Evolutionary conservation across 495 filamentous ascomycete genomes (phyloP), one percentile per base, ranked within the genome.

Genomic region (Articulospora tetracladia): DNA sequence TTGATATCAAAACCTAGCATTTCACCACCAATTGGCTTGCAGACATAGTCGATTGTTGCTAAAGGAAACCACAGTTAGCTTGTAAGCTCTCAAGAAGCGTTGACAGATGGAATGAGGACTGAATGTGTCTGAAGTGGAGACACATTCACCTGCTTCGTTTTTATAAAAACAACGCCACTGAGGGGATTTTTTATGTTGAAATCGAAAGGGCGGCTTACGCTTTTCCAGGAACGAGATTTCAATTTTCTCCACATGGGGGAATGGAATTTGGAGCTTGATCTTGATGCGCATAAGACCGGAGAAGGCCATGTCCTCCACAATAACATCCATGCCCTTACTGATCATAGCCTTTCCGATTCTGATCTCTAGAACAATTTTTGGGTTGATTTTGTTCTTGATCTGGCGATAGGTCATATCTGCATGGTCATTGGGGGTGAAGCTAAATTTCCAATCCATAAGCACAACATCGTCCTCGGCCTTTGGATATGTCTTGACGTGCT

Each of bases 381-480:
- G 94, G 70, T 99, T 97, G 71, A 97, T 80, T 76, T 95, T 97
- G 73, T 93, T 89, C 76, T 91, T 94, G 64, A 95, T 71, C 68
- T 99, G 94, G 47, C 88, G 86, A 22, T 85, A 77, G 4, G 94
- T 99, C 80, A 99, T 79, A 74, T 99, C 94, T 60, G 88, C 84
- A 11, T 81, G 88, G 72, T 99, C 94, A 65, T 93, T 97, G 10
- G 94, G 94, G 0, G 90, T 98, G 73, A 99, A 99, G 76, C 93
- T 97, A 74, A 99, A 98, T 65, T 96, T 93, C 94, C 94, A 99
- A 69, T 99, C 94, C 95, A 98, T 99, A 56, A 98, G 82, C 44
- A 99, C 90, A 56, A 88, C 88, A 67, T 99, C 93, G 49, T 97
- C 91, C 48, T 97, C 90, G 13, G 91, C 89, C 74, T 96, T 97